phyloP scores from a whole-genome alignment of 2,329 filamentous ascomycete species.

The Colletotrichum sp. region DNA sequence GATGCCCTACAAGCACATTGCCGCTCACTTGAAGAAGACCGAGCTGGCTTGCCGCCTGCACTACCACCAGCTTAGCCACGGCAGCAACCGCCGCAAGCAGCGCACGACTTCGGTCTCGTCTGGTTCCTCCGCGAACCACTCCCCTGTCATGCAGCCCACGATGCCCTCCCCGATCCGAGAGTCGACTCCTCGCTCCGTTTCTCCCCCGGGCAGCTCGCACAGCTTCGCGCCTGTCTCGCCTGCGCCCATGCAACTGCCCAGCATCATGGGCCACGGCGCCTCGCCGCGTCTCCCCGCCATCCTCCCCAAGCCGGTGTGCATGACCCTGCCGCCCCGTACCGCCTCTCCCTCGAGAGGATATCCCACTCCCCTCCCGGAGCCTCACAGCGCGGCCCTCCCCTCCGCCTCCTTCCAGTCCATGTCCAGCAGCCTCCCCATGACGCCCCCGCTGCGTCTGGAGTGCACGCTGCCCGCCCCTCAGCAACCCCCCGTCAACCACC shows the following conservation, averaged over 20 bases:
- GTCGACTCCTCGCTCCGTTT: constrained; percentile 50
- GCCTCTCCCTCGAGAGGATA: constrained; percentile 43
- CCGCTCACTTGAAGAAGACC: constrained; percentile 84
- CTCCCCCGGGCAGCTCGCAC: constrained; percentile 50
- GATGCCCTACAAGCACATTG: constrained; percentile 92
- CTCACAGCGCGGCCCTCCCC: constrained; percentile 52
- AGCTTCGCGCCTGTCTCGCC: constrained; percentile 52
- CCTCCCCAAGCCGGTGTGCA: constrained; percentile 67
- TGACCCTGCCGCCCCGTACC: constrained; percentile 46
- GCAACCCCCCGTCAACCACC: constrained; percentile 34
- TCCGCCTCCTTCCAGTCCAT: constrained; percentile 39
- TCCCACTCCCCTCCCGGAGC: constrained; percentile 44
- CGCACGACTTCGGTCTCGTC: constrained; percentile 74
- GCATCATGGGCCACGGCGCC: constrained; percentile 53
- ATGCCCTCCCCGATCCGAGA: constrained; percentile 58
- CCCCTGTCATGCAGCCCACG: constrained; percentile 53
- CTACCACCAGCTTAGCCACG: constrained; percentile 85
- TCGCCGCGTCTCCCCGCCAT: constrained; percentile 64
- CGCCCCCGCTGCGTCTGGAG: constrained; percentile 63
- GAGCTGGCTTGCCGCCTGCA: constrained; percentile 87
- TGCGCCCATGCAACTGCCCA: constrained; percentile 55
- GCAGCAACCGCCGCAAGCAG: constrained; percentile 76
- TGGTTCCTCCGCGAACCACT: constrained; percentile 61
- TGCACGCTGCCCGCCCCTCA: constrained; percentile 53
- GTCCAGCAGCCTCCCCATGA: constrained; percentile 33